Evolutionary conservation across 2,329 filamentous ascomycete species (phyloP).

Genomic region (Aspergillus ruber): DNA sequence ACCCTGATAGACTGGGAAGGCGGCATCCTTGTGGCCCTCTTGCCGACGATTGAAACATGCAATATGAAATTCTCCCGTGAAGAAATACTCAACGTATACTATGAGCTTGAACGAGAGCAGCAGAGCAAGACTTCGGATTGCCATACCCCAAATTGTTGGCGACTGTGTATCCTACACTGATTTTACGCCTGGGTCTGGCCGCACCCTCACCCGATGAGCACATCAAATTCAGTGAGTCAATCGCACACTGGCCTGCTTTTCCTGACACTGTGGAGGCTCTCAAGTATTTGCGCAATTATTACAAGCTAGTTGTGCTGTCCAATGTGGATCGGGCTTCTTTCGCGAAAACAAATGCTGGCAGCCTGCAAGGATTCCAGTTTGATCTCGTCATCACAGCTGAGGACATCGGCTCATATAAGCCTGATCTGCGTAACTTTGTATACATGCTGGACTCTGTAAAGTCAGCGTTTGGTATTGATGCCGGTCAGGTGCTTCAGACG

Average conservation of each 20-base stretch:
- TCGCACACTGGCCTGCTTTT: slow-evolving; percentile 51
- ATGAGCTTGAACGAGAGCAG: slow-evolving; percentile 38
- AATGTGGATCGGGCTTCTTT: slow-evolving; percentile 54
- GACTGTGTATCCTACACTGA: slow-evolving; percentile 34
- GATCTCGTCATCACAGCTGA: slow-evolving; percentile 64
- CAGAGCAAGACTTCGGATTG: slow-evolving; percentile 51
- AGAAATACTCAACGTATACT: slow-evolving; percentile 17
- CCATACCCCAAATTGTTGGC: slow-evolving; percentile 57
- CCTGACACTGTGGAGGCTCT: slow-evolving; percentile 52
- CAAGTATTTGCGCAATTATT: slow-evolving; percentile 41
- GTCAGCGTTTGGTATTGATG: slow-evolving; percentile 51
- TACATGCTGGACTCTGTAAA: slow-evolving; percentile 54
- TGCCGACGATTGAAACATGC: slow-evolving; percentile 32
- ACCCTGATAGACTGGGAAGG: slow-evolving; percentile 73
- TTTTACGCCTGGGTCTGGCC: slow-evolving; percentile 19
- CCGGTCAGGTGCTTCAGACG: slow-evolving; percentile 57
- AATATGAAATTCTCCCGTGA: slow-evolving; percentile 32
- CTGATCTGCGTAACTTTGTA: slow-evolving; percentile 57
- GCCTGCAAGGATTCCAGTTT: slow-evolving; percentile 49
- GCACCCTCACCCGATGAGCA: slow-evolving; percentile 29
- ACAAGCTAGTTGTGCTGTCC: slow-evolving; percentile 52
- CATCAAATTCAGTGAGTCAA: slow-evolving; percentile 42
- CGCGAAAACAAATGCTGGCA: slow-evolving; percentile 39
- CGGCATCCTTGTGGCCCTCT: slow-evolving; percentile 54
- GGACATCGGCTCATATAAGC: slow-evolving; percentile 68